Conservation (phyloP, 305 asterid species). For the Solanum hybrid region DNA sequence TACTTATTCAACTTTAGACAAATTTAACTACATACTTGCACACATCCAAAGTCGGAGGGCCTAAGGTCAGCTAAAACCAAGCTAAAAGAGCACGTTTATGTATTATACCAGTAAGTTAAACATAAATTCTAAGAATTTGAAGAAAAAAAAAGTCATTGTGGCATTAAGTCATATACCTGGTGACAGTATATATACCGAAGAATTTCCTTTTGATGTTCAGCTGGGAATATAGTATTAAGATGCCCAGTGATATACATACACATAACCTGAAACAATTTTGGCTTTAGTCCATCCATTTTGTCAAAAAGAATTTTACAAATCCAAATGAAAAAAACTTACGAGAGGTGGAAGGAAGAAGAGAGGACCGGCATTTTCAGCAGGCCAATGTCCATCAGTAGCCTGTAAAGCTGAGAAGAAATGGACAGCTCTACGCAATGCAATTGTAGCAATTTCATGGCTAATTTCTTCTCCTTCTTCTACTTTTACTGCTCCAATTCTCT, state of each 20-base stretch:
- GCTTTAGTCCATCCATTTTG: neutral
- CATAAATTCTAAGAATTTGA: neutral
- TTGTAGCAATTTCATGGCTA: constrained; percentile 11
- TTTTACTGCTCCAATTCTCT: constrained; percentile 59
- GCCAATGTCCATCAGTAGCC: constrained; percentile 95
- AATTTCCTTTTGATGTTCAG: constrained; percentile 61
- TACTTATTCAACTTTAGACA: neutral
- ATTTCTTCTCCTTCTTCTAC: constrained; percentile 65
- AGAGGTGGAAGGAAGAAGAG: constrained; percentile 81
- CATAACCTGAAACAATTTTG: constrained; percentile 45
- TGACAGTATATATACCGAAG: constrained; percentile 83
- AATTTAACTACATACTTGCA: neutral
- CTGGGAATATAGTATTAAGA: constrained; percentile 54
- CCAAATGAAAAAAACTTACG: constrained; percentile 18
- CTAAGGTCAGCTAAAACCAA: neutral
- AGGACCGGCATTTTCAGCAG: constrained; percentile 86
- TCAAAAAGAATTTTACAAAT: neutral
- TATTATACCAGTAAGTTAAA: accelerated
- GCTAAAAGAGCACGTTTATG: neutral
- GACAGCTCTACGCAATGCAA: constrained; percentile 53
- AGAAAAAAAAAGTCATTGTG: neutral
- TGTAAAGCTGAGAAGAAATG: constrained; percentile 76
- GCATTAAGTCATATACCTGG: constrained; percentile 31
- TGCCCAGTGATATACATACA: constrained; percentile 71
- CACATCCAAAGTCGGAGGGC: neutral